Percentiles rank a stretch among this genome's conserved stretches.
These are phyloP conservation scores for Termitomyces sp. DNA, from an alignment of 768 basidiomycete species.

Conservation along the genomic window DNA sequence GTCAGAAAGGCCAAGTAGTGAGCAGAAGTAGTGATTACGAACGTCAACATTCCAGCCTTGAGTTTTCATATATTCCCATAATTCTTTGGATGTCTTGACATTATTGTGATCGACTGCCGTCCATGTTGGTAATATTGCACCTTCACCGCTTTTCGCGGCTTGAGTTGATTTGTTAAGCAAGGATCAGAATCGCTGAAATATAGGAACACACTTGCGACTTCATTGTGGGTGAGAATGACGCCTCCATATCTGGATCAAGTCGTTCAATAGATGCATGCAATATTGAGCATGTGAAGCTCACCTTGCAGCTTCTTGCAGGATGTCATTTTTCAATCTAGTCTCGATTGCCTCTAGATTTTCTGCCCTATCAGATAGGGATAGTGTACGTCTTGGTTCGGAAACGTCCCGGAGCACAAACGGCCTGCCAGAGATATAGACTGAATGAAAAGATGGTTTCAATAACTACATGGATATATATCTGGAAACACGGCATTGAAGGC, in stretches of 20 bases:
- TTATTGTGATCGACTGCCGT: conserved; percentile 71
- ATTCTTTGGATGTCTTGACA: conserved; percentile 84
- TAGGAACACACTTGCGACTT: conserved; percentile 57
- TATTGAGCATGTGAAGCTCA: conserved; percentile 24
- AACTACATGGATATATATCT: background rate
- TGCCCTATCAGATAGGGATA: conserved; percentile 86
- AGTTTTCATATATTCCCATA: conserved; percentile 76
- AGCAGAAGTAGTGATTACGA: conserved; percentile 23
- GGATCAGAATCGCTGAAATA: background rate
- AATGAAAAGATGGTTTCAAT: conserved; percentile 14
- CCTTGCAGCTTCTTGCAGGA: conserved; percentile 80
- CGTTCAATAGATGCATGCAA: conserved; percentile 4
- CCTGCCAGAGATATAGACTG: conserved; percentile 86
- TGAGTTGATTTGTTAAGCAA: conserved; percentile 4
- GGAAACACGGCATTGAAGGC: background rate
- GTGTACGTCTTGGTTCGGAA: conserved; percentile 73
- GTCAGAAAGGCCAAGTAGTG: conserved; percentile 8
- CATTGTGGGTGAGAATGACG: conserved; percentile 90
- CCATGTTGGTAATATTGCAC: conserved; percentile 90
- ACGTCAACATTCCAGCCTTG: conserved; percentile 95
- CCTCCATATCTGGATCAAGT: conserved; percentile 70
- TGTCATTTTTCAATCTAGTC: conserved; percentile 83
- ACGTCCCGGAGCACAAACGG: conserved; percentile 93
- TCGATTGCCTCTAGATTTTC: conserved; percentile 95
- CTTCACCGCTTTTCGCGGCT: conserved; percentile 65